Conservation (phyloP, 192 early-diverging fungal genomes). For the Coemansia sp. region DNA sequence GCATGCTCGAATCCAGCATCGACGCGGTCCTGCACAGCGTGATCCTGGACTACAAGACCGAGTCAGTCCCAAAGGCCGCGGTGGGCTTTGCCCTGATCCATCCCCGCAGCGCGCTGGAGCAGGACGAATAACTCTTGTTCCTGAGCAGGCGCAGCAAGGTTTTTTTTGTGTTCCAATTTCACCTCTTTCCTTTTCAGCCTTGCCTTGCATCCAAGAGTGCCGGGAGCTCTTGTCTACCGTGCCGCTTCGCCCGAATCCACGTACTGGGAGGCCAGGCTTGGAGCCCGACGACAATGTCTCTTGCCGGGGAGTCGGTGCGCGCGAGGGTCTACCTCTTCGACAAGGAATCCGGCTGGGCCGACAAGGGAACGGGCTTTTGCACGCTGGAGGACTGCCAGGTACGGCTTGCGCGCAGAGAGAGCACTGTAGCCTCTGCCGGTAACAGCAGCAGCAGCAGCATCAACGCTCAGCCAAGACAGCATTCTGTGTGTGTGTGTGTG, state of each 20-base stretch:
- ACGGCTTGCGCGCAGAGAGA: background rate
- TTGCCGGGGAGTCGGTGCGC: conserved; percentile 52
- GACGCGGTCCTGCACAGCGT: conserved; percentile 46
- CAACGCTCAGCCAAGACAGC: too few species aligned
- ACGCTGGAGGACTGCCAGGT: conserved; percentile 62
- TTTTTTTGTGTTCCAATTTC: background rate
- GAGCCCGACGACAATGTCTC: conserved; percentile 34
- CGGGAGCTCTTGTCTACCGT: too few species aligned
- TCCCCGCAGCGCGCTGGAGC: conserved; percentile 11
- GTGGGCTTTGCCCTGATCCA: conserved; percentile 48
- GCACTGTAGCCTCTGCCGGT: too few species aligned
- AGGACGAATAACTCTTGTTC: background rate
- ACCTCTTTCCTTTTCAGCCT: too few species aligned
- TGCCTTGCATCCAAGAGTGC: too few species aligned
- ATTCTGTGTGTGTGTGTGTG: too few species aligned
- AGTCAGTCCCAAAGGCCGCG: conserved; percentile 45
- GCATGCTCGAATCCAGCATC: conserved; percentile 42
- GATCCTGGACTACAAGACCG: conserved; percentile 32
- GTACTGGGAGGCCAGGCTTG: too few species aligned
- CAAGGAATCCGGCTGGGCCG: conserved; percentile 65
- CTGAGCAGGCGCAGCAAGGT: background rate
- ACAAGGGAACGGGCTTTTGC: conserved; percentile 81
- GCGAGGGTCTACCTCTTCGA: conserved; percentile 85
- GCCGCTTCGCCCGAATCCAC: too few species aligned
- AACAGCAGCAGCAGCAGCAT: too few species aligned